Percentiles rank a stretch among this genome's conserved stretches.
Conservation (phyloP, 2,329 filamentous ascomycete species). For the Aspergillus unguis region DNA sequence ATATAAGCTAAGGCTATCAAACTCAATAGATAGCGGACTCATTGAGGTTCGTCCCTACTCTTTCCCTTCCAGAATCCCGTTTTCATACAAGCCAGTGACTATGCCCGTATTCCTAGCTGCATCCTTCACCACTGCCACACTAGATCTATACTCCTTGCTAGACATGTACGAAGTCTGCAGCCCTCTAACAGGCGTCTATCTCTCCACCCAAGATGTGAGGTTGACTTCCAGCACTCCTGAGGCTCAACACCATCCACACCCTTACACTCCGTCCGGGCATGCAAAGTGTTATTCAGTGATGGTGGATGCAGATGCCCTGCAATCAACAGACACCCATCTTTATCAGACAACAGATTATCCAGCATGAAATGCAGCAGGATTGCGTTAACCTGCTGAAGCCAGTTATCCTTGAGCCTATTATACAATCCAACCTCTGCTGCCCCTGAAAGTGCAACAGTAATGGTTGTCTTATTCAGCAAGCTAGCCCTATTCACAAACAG, state of each 20-base stretch:
- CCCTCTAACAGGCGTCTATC: conserved; percentile 3
- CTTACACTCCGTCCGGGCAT: conserved; percentile 5
- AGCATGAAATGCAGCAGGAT: conserved; percentile 13
- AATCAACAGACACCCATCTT: conserved; percentile 13
- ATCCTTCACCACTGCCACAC: conserved; percentile 14
- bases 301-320: conserved; percentile 16
- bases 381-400: not conserved
- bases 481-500: conserved; percentile 16
- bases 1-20: too few relatives aligned
- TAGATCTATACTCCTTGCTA: conserved; percentile 2
- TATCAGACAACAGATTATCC: conserved; percentile 15
- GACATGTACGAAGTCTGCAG: conserved; percentile 9
- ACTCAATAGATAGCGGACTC: too few relatives aligned
- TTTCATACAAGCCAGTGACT: conserved; percentile 16
- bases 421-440: conserved; percentile 7
- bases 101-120: conserved; percentile 12
- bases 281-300: conserved; percentile 2
- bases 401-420: not conserved
- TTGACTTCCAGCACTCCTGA: conserved; percentile 5
- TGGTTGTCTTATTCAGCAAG: conserved; percentile 10
- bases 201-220: conserved; percentile 6
- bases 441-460: conserved; percentile 12
- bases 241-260: not conserved
- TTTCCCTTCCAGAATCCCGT: conserved; percentile 15
- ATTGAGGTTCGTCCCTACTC: too few relatives aligned